phyloP scores from a whole-genome alignment of 345 rosid species.

The Citrus medica region DNA sequence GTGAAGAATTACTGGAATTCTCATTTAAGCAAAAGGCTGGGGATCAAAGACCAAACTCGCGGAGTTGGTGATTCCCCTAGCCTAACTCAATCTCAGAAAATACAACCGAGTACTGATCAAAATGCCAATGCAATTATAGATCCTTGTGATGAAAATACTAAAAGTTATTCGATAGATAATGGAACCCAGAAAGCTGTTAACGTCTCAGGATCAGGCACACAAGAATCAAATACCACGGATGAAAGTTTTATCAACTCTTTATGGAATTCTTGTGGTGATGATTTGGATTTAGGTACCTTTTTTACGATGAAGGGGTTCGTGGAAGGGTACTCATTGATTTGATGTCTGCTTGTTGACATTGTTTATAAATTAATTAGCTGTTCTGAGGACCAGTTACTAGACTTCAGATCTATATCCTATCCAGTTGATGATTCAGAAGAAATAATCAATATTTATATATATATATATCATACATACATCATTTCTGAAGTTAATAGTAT shows the following conservation, averaged over 20 bases:
- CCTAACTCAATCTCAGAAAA: constrained; percentile 11
- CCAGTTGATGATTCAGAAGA: neutral
- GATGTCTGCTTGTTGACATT: neutral
- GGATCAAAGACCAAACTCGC: constrained; percentile 26
- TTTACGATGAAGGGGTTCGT: constrained; percentile 33
- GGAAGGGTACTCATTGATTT: constrained; percentile 28
- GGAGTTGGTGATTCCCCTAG: constrained; percentile 8
- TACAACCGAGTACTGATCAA: neutral
- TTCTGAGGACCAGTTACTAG: neutral
- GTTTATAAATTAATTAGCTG: constrained; percentile 11
- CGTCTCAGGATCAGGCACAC: neutral
- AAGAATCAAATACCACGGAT: constrained; percentile 3
- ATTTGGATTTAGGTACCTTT: constrained; percentile 31
- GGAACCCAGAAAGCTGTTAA: constrained; percentile 14
- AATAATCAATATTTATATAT: neutral
- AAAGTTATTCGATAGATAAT: constrained; percentile 3
- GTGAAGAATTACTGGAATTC: constrained; percentile 72
- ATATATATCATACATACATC: neutral
- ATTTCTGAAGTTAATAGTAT: neutral
- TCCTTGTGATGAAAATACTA: neutral
- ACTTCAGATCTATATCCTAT: neutral
- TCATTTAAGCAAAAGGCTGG: constrained; percentile 49
- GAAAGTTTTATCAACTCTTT: constrained; percentile 29
- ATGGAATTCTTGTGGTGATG: constrained; percentile 36
- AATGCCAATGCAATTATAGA: neutral